Percentiles rank a stretch among this genome's conserved stretches.
Evolutionary conservation across 73 alveolate genomes (phyloP).

Genomic region (Paramecium pentaurelia): DNA sequence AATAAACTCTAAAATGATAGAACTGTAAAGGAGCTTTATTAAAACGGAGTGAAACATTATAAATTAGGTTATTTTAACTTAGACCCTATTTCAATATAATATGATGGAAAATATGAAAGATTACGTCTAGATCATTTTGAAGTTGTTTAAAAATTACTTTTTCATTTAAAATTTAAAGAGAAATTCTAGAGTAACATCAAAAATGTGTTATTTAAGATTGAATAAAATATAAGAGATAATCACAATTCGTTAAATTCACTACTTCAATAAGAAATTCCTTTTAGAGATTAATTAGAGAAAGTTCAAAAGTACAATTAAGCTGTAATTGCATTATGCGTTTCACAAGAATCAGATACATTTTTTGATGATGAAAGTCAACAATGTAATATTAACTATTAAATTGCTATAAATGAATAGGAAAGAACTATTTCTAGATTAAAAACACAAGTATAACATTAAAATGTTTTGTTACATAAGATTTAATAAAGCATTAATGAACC

Average conservation of each 20-base stretch:
- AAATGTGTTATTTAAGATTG: neutral
- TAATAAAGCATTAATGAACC: constrained; percentile 45
- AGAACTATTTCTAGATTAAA: neutral
- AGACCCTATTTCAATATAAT: neutral
- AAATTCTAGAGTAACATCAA: neutral
- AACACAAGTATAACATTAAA: neutral
- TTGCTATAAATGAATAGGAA: neutral
- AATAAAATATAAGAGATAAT: neutral
- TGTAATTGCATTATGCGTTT: neutral
- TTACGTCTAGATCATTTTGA: constrained; percentile 21
- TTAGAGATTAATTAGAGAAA: neutral
- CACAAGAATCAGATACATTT: neutral
- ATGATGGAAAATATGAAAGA: neutral
- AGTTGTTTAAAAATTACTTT: neutral
- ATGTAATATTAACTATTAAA: neutral
- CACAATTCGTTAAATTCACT: neutral
- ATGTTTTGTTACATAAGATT: neutral
- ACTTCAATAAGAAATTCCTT: neutral
- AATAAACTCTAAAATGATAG: neutral
- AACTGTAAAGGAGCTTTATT: neutral
- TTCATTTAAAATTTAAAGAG: neutral
- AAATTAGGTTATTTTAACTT: neutral
- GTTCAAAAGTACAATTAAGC: neutral
- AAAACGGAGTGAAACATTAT: neutral
- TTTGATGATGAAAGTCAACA: neutral